Base-by-base conservation (phyloP, 2,329 filamentous ascomycete species). In the Trichoderma breve region DNA sequence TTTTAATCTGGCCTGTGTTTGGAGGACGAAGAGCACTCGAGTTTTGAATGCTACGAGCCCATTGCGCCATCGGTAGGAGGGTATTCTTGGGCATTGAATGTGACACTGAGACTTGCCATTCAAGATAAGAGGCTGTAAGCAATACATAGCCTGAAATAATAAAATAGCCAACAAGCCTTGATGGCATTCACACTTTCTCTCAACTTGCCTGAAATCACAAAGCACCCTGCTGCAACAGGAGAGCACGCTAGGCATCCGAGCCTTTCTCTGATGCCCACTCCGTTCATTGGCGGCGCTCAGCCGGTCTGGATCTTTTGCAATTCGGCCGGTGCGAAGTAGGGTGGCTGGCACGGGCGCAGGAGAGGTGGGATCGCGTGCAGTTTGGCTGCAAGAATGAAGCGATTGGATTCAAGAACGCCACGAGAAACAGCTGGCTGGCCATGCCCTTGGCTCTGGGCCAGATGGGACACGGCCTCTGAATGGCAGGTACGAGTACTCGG, bases 351-450 rank as follows among this genome's bases (percentile, higher is more conserved):
- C 39, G 28, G n/a, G 57, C 43, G 57, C 57, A 70, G 66, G 55
- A 70, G 66, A 70, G 66, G 66, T 70, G 57, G 66, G 66, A 70
- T 70, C 66, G 66, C 57, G 57, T 70, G 66, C 66, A 70, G 66
- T 70, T 47, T 39, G 39, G 55, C 57, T 70, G 66, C 66, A 70
- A 70, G 66, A 70, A 70, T 70, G 57, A 70, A 70, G 66, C 66
- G 66, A 70, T 70, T 70, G 66, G 66, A 70, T 70, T 70, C 66
- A 51, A 70, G 21, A 60, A 70, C 66, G 66, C 66, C 66, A 70
- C 66, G 66, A 70, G 66, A 70, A 70, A 26, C 57, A 60, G 12
- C 57, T 60, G 43, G 34, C 66, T 11, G 30, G 57, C 64, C 53
- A 58, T 58, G 57, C n/a, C 66, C 66, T 70, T 61, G 66, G 57